A percentile compares a stretch with the other conserved stretches of the same genome.
Evolutionary conservation across 1,284 basidiomycete species (phyloP).

Genomic region (Phenoliferia sp.): DNA sequence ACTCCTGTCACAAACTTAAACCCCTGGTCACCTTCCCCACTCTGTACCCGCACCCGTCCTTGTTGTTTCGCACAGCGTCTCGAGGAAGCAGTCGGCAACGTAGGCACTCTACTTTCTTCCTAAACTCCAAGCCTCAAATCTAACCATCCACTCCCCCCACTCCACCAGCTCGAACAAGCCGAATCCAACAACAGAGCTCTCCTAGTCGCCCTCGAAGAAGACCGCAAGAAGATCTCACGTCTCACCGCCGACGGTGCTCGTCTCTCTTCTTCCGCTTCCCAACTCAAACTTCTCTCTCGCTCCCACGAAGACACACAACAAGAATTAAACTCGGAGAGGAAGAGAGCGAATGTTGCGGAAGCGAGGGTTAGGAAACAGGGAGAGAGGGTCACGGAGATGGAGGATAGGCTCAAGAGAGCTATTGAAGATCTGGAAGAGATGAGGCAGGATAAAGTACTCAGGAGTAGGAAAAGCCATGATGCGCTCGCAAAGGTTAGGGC

Average conservation of each 20-base stretch:
- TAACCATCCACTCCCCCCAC: neutral
- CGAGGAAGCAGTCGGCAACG: conserved; percentile 69
- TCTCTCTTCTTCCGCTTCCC: conserved; percentile 40
- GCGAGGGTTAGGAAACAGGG: conserved; percentile 48
- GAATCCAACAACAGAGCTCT: conserved; percentile 72
- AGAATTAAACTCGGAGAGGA: conserved; percentile 68
- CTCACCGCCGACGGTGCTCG: conserved; percentile 64
- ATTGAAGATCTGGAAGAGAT: conserved; percentile 30
- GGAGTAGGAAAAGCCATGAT: conserved; percentile 17
- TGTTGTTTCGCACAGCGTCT: conserved; percentile 54
- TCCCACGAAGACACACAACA: conserved; percentile 74
- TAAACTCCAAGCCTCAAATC: neutral
- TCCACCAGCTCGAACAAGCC: conserved; percentile 58
- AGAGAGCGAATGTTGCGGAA: conserved; percentile 66
- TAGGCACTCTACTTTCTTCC: neutral
- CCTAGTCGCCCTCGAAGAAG: conserved; percentile 70
- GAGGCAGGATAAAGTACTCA: conserved; percentile 31
- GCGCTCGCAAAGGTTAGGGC: conserved; percentile 18
- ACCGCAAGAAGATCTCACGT: conserved; percentile 62
- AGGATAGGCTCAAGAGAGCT: conserved; percentile 44
- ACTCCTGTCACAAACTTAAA: neutral
- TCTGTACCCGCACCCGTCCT: neutral
- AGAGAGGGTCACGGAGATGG: conserved; percentile 48
- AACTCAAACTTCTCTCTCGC: conserved; percentile 15
- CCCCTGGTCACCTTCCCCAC: neutral